Base-by-base conservation (phyloP, 352 stramenopile genomes). In the Phytopythium mirpurense region DNA sequence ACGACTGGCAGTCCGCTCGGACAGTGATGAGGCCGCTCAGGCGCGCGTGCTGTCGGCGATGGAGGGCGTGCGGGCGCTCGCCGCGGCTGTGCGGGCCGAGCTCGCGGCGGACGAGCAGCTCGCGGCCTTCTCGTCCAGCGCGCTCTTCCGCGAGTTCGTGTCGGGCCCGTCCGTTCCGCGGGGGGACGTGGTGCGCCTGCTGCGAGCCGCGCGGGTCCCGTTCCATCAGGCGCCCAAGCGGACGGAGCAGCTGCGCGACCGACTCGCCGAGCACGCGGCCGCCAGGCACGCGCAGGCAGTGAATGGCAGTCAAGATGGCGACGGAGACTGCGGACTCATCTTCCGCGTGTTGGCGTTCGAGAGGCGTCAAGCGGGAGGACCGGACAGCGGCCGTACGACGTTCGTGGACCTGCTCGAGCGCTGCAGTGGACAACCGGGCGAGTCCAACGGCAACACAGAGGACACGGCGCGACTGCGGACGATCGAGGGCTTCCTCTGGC, bases 211-310 rank as follows among this genome's bases (percentile, higher is more conserved):
- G 51, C 63, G 60, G 3, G 78, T 86, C 23, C 49, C 74, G 5
- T 88, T 86, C 52, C 78, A 88, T n/a, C 77, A 88, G 32, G 60
- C 74, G 2, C 67, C 74, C 15, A 76, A 74, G 8, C 52, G 41
- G 9, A 19, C 31, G 23, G 46, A 57, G 5, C 35, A 55, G 8
- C 2, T 15, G 7, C 35, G 49, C 12, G 48, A 56, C n/a, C 40
- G 83, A 7, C 16, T 44, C 32, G 32, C 43, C 18, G 38, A 45
- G 10, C 29, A 45, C 14, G 18, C 23, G 5, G 23, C 42, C 5
- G 42, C 21, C 18, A 47, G 53, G 15, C 24, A 65, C 8, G 18
- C 46, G 16, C 14, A 14, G 14, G 7, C 11, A 47, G 19, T 15
- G 7, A 10, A 32, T 10, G 32, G 14, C 32, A 10, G 14, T 15